Base-by-base conservation (phyloP, 2,329 filamentous ascomycete species). In the Purpureocillium takamizusanense region DNA sequence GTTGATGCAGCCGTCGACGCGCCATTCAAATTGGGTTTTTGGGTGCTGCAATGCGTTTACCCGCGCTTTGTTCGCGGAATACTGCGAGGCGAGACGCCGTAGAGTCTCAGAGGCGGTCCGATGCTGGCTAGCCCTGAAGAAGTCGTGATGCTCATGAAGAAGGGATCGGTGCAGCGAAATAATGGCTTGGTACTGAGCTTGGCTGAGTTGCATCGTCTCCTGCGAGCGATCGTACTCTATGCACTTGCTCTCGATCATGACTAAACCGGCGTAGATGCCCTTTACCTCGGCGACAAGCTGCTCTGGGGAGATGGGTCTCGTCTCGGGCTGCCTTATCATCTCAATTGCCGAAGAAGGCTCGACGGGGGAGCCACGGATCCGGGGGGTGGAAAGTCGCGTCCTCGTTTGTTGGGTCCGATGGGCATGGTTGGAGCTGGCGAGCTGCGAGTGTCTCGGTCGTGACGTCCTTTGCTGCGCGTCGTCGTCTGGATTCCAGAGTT, bases 171-270 rank as follows among this genome's bases (percentile, higher is more conserved):
- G 90, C 0, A 95, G 57, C 0, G 82, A 81, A 31, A 94, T 87
- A 0, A 95, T 59, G 0, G 85, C 83, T 46, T 94, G 83, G 83
- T 86, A 95, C 49, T 94, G 84, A 37, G 88, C 79, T 31, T 74
- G 65, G 17, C 67, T 77, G 0, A 81, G 56, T 13, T 67, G 65
- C 0, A 54, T 57, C 2, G 63, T 57, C 0, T 32, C 29, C 33
- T 78, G 74, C 0, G 75, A 69, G 8, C 76, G 78, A 48, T 90
- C 84, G 1, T 94, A 81, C 39, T 94, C 83, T 0, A 94, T 89
- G 50, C 87, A 90, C 49, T 92, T 87, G 18, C 76, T 78, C 54
- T 97, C 90, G 0, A 95, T 85, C 78, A 92, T 86, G 0, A 87
- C 81, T 0, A 95, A 61, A 0, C 85, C 86, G 0, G 81, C 79